Base-by-base conservation (phyloP, 2,329 filamentous ascomycete genomes). In the Colletotrichum musicola region DNA sequence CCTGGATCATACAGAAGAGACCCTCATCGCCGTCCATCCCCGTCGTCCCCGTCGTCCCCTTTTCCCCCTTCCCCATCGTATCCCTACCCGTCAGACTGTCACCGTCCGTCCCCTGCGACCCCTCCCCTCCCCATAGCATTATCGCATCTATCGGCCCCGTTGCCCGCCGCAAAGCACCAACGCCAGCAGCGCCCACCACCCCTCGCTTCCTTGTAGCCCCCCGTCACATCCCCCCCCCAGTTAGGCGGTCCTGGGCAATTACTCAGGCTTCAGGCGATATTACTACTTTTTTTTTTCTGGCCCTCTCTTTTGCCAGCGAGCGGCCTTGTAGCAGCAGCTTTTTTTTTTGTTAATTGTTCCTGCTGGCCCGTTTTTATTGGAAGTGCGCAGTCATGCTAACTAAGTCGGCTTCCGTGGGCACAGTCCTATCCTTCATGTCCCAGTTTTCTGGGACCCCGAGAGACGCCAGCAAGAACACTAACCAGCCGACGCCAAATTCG, bases 341-440 rank as follows among this genome's bases (percentile, higher is more conserved):
- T 35, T 46, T 35, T 35, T 35, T 35, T 35, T 35, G 30, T 35
- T 35, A 9, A 35, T 35, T 44, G 25, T 53, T 64, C 16, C 14
- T 63, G 35, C 22, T 59, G 54, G 49, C 27, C 47, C 27, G 35
- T 62, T 58, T 42, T 42, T 6, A 13, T 42, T 4, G 12, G 40
- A 54, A 22, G 46, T 44, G 64, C n/a, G 44, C 57, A 69, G 18
- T 57, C 54, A 69, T 69, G 67, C 67, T 69, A 51, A 69, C 67
- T 57, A 69, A 66, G 47, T 68, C 66, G 30, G 30, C 67, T 58
- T 62, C 67, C 14, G 49, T 66, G 57, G 66, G 64, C 63, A 72
- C 79, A 97, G 94, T 97, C 65, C 86, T 94, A 74, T 97, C 93
- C 75, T 97, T 97, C 82, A 95, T 97, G 88, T 94, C 92, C 80